Conservation (phyloP, 306 rosid genomes). For the Ormosia emarginata region DNA sequence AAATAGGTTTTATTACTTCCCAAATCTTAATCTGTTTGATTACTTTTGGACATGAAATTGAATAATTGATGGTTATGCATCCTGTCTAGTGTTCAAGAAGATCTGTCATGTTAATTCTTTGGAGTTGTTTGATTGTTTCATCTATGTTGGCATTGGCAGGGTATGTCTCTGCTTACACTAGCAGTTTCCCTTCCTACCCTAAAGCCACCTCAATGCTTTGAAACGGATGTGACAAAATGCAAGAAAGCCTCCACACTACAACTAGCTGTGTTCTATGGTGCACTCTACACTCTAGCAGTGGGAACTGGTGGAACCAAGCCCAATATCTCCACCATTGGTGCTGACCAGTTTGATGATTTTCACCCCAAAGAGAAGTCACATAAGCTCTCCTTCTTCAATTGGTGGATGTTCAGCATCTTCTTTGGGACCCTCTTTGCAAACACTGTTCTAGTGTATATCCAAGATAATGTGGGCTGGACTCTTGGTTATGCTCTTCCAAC, state of each 20-base stretch:
- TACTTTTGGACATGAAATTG: background rate
- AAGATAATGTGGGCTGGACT: conserved; percentile 73
- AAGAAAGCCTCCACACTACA: conserved; percentile 38
- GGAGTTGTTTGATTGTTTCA: background rate
- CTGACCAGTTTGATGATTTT: conserved; percentile 84
- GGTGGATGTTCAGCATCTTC: conserved; percentile 96
- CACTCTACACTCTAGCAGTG: conserved; percentile 65
- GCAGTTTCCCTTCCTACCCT: conserved; percentile 48
- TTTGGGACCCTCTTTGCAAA: conserved; percentile 83
- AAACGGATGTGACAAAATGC: conserved; percentile 27
- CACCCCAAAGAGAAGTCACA: conserved; percentile 68
- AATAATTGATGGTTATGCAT: background rate
- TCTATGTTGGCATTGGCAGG: conserved; percentile 27
- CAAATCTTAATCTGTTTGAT: background rate
- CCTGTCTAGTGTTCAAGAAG: background rate
- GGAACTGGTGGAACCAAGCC: conserved; percentile 98
- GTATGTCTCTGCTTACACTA: conserved; percentile 44
- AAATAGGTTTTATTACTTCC: background rate
- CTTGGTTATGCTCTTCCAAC: conserved; percentile 89
- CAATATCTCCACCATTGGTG: conserved; percentile 94
- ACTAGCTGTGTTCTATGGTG: conserved; percentile 39
- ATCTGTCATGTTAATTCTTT: background rate
- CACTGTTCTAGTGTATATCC: conserved; percentile 66
- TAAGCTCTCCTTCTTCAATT: conserved; percentile 85
- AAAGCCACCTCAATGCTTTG: conserved; percentile 38